phyloP scores from a whole-genome alignment of 768 basidiomycete species.

The Tremella yokohamensis region DNA sequence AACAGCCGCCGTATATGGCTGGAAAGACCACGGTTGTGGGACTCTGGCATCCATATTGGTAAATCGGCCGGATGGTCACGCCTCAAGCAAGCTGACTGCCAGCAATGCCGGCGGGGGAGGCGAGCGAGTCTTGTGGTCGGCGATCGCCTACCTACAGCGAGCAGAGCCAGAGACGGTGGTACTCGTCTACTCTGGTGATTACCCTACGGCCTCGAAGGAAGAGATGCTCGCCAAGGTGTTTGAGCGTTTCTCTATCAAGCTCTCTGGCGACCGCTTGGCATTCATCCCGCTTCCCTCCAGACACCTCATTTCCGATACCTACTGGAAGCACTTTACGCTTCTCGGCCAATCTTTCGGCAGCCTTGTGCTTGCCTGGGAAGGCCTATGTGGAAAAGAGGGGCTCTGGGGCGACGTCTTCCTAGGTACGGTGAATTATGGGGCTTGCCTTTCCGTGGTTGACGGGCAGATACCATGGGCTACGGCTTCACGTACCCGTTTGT shows the following conservation, averaged over 20 bases:
- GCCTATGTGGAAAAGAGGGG: slow-evolving; percentile 57
- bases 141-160: slow-evolving; percentile 68
- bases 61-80: slow-evolving; percentile 37
- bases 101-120: slow-evolving; percentile 97
- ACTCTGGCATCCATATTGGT: slow-evolving; percentile 97
- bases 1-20: slow-evolving; percentile 21
- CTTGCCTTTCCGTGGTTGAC: slow-evolving; percentile 2
- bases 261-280: slow-evolving; percentile 64
- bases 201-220: slow-evolving; percentile 66
- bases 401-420: slow-evolving; percentile 88
- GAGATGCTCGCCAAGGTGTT: slow-evolving; percentile 75
- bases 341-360: slow-evolving; percentile 88
- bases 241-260: slow-evolving; percentile 74
- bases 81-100: slow-evolving; percentile 13
- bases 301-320: slow-evolving; percentile 68
- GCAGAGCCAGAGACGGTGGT: slow-evolving; percentile 56
- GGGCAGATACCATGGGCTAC: slow-evolving; percentile 94
- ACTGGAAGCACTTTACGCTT: slow-evolving; percentile 88
- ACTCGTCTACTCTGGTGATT: slow-evolving; percentile 86
- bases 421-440: slow-evolving; percentile 56
- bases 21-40: slow-evolving; percentile 58
- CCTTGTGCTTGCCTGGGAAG: slow-evolving; percentile 77
- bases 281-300: slow-evolving; percentile 78
- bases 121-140: slow-evolving; percentile 92
- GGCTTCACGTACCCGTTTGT: slow-evolving; percentile 87